Percentiles rank a stretch among this genome's conserved stretches.
Conservation (phyloP, 179 eudicot species). For the Silene coronaria region DNA sequence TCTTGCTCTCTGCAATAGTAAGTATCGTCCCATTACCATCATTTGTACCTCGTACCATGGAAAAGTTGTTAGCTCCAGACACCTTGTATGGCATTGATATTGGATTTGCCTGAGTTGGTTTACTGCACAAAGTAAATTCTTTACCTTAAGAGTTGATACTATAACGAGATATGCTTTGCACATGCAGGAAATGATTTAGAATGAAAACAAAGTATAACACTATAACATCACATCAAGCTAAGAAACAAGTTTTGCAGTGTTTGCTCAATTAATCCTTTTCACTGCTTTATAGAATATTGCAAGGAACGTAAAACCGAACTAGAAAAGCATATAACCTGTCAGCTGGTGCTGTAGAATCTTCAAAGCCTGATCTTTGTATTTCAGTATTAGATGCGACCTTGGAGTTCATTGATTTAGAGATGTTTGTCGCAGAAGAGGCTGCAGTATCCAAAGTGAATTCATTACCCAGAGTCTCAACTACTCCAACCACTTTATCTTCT, state of each 20-base stretch:
- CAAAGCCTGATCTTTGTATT: slow-evolving; percentile 15
- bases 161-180: slow-evolving; percentile 7
- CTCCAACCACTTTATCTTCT: slow-evolving; percentile 21
- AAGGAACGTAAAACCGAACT: background rate
- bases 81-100: slow-evolving; percentile 23
- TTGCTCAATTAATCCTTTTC: background rate
- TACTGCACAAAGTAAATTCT: slow-evolving; percentile 37
- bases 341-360: slow-evolving; percentile 18
- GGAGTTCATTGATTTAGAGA: slow-evolving; percentile 16
- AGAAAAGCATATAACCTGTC: slow-evolving; percentile 23
- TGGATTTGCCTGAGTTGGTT: slow-evolving; percentile 26
- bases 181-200: background rate
- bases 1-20: slow-evolving; percentile 27
- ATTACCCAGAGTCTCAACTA: slow-evolving; percentile 3
- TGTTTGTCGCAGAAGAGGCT: slow-evolving; percentile 12
- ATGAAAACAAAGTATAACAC: background rate
- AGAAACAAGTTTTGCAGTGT: background rate
- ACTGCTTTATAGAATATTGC: background rate
- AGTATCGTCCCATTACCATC: slow-evolving; percentile 30
- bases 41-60: slow-evolving; percentile 29
- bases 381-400: slow-evolving; percentile 16
- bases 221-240: background rate
- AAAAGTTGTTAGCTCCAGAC: slow-evolving; percentile 24
- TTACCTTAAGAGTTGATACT: background rate
- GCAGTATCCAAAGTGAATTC: slow-evolving; percentile 5